Evolutionary conservation across 768 basidiomycete genomes (phyloP).

Genomic region (Boletus sp.): DNA sequence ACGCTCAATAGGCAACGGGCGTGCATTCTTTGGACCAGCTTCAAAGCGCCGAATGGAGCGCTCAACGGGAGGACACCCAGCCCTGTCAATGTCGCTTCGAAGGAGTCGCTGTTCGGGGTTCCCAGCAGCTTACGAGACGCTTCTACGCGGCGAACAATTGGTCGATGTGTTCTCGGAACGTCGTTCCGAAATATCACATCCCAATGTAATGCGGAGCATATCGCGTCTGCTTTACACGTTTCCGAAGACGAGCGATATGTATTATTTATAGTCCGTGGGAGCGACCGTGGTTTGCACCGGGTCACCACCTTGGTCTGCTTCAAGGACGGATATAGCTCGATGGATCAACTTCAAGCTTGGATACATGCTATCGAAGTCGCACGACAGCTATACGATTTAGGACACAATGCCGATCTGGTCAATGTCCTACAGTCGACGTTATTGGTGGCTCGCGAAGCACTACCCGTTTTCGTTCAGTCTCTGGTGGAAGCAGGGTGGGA

Average conservation of each 20-base stretch:
- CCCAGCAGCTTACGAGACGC: constrained; percentile 41
- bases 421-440: constrained; percentile 14
- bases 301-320: constrained; percentile 44
- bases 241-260: constrained; percentile 50
- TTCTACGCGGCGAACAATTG: constrained; percentile 35
- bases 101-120: constrained; percentile 45
- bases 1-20: constrained; percentile 61
- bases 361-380: constrained; percentile 25
- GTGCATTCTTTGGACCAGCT: constrained; percentile 47
- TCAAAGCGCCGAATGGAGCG: constrained; percentile 9
- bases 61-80: constrained; percentile 18
- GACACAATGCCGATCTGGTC: background rate
- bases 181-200: constrained; percentile 34
- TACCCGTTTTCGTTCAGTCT: constrained; percentile 21
- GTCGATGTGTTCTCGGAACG: constrained; percentile 51
- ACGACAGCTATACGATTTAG: background rate
- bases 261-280: constrained; percentile 43
- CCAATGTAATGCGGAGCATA: constrained; percentile 11
- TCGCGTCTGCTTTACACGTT: constrained; percentile 34
- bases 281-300: background rate
- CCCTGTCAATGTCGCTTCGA: constrained; percentile 39
- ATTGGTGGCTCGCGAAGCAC: constrained; percentile 5
- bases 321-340: constrained; percentile 45
- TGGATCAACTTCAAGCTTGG: constrained; percentile 61
- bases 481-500: constrained; percentile 38